Evolutionary conservation across 108 stramenopile genomes (phyloP).

Genomic region (Nannochloropsis oceanica): DNA sequence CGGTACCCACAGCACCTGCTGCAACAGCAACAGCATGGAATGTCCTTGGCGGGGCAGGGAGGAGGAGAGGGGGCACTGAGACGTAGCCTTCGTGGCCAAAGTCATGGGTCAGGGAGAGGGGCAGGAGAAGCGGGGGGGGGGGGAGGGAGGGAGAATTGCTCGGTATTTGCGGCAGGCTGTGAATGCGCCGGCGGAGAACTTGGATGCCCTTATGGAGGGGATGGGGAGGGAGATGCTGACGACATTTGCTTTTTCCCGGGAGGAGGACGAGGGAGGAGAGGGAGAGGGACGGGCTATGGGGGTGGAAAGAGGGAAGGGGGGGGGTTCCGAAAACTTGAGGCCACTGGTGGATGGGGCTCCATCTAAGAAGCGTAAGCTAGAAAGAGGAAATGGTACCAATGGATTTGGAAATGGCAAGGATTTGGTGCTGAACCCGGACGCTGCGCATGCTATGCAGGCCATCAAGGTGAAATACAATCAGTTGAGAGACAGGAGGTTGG

Average conservation of each 20-base stretch:
- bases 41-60: too few species aligned
- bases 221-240: neutral
- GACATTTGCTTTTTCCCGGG: neutral
- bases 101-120: neutral
- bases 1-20: too few species aligned
- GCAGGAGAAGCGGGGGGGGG: neutral
- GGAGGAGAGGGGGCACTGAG: too few species aligned
- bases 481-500: neutral
- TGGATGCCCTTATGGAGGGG: neutral
- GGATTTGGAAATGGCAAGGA: neutral
- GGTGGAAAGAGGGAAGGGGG: neutral
- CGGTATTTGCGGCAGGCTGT: neutral
- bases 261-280: neutral
- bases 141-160: neutral
- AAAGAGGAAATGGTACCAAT: neutral
- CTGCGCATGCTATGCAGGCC: neutral
- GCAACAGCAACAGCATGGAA: too few species aligned
- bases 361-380: neutral
- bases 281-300: neutral
- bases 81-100: too few species aligned
- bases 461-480: neutral
- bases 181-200: neutral
- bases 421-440: neutral
- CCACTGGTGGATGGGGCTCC: neutral
- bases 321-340: too few species aligned